These are phyloP conservation scores for Solanum hybrid DNA, from an alignment of 305 asterid species.

Conservation along the genomic window DNA sequence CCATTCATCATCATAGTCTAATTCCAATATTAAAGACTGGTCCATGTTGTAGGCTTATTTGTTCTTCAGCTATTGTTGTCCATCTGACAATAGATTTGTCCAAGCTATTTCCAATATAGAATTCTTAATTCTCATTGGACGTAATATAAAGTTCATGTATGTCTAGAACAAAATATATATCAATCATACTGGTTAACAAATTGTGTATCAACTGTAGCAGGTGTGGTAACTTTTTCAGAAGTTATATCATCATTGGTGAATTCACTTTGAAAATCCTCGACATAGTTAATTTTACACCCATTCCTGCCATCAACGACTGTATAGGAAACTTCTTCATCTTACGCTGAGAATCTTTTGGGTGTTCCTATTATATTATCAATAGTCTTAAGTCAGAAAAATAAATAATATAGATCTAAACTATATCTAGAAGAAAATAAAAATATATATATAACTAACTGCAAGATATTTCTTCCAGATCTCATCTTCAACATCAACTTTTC, in stretches of 20 bases:
- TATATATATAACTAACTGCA: too few relatives aligned
- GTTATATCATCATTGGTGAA: background rate
- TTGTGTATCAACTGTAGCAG: too few relatives aligned
- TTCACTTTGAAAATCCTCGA: background rate
- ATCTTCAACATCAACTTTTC: background rate
- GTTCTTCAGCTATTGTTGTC: too few relatives aligned
- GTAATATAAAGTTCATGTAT: too few relatives aligned
- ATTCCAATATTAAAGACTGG: too few relatives aligned
- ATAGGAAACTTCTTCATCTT: background rate
- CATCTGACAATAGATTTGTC: too few relatives aligned
- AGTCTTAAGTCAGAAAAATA: background rate
- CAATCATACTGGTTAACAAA: too few relatives aligned
- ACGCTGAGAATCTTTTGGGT: background rate
- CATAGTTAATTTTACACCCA: background rate
- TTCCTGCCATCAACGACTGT: background rate
- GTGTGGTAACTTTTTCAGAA: background rate
- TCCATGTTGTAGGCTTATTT: too few relatives aligned
- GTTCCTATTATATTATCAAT: too few relatives aligned
- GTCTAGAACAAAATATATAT: too few relatives aligned
- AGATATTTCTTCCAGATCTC: background rate
- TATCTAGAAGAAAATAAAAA: background rate
- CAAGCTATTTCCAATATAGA: too few relatives aligned
- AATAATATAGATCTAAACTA: background rate
- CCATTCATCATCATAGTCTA: too few relatives aligned
- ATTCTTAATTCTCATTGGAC: background rate